Evolutionary conservation across 441 rosid genomes (phyloP), one percentile per base, ranked within the genome.

Genomic region (Pelargonium australe): DNA sequence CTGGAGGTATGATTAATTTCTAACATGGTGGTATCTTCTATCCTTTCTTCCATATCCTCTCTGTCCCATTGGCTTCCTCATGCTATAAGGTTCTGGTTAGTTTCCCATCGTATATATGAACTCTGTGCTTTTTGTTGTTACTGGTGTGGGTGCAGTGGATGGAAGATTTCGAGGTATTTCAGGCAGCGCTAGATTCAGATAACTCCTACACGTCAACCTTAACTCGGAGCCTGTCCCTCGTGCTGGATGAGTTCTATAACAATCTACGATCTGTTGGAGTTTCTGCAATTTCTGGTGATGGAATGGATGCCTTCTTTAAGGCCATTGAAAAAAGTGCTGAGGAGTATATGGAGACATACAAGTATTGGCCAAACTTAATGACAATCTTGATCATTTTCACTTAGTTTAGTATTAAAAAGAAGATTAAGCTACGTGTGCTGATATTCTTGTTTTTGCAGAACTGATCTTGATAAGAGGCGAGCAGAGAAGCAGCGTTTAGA

Each of bases 251-350:
- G 76, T 91, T 95, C 71, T 95, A 95, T 64, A 83, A 79, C 66
- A 95, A 90, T 60, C 79, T 95, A 76, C 82, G 77, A 67, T 87
- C 95, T 53, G 97, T 86, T 68, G 97, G 97, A 67, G 97, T 91
- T 62, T 95, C 99, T 65, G 96, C 99, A 43, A 84, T 91, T 67
- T 79, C 97, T 70, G 97, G 99, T 76, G 81, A 86, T 72, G 99
- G 99, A 69, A 89, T 90, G 90, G 89, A 83, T 68, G 87, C 82
- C 40, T 91, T 87, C 83, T 91, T 91, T 63, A 86, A 91, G 77
- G 85, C 96, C 71, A 82, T 91, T 70, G 96, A 87, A 73, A 87
- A 85, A 23, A 87, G 97, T 67, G 86, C 92, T 25, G 88, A 85
- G 68, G 97, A 95, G 79, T 91, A 87, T 75, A 90, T 95, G 97